phyloP scores from a whole-genome alignment of 225 moss, liverwort and hornwort genomes.

The Sphagnum tenellum region DNA sequence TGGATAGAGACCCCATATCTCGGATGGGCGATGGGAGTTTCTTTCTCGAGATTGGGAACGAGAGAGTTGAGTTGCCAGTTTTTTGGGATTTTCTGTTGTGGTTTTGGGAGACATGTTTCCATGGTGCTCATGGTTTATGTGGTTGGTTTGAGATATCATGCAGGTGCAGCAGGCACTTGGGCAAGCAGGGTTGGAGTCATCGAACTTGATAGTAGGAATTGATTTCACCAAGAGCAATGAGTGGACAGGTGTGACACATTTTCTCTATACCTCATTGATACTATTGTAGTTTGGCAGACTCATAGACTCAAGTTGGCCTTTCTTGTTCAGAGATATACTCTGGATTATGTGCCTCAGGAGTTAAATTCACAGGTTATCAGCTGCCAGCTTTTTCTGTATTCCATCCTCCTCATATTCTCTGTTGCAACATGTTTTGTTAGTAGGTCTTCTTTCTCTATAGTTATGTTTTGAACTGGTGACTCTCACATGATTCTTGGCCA shows the following conservation, averaged over 20 bases:
- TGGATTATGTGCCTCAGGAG: not conserved
- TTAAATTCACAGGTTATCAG: no score
- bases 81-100: not conserved
- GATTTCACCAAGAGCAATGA: constrained; percentile 68
- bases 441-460: no score
- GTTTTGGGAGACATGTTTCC: not conserved
- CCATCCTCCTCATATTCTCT: no score
- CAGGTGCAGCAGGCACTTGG: constrained; percentile 39
- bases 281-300: no score
- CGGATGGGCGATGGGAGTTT: no score
- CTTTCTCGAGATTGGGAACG: no score
- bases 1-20: no score
- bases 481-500: no score
- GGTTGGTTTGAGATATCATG: constrained; percentile 1
- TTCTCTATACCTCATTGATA: not conserved
- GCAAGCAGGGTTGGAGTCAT: constrained; percentile 50
- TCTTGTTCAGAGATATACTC: not conserved
- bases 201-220: constrained; percentile 54
- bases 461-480: no score
- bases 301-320: not conserved
- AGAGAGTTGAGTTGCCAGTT: not conserved
- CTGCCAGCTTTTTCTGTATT: no score
- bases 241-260: constrained; percentile 32
- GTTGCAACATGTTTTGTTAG: no score
- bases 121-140: not conserved